phyloP scores from a whole-genome alignment of 768 basidiomycete species.

The Pholiota microspora region DNA sequence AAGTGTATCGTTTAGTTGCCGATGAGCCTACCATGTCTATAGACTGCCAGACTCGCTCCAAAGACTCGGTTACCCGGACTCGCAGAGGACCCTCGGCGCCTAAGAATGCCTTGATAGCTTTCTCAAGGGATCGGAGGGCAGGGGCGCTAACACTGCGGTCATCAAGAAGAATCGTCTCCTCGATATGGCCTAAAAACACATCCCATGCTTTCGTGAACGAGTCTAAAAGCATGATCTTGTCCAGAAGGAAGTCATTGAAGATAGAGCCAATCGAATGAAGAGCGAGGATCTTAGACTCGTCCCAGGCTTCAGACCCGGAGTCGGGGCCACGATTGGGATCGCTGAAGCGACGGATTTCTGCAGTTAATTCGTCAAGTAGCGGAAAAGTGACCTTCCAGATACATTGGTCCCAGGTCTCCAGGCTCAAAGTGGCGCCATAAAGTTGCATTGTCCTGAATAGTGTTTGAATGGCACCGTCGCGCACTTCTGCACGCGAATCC shows the following conservation, averaged over 20 bases:
- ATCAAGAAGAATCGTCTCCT: constrained; percentile 67
- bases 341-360: constrained; percentile 47
- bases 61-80: constrained; percentile 39
- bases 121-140: constrained; percentile 83
- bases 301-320: constrained; percentile 52
- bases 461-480: constrained; percentile 93
- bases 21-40: constrained; percentile 65
- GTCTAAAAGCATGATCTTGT: constrained; percentile 70
- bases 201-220: constrained; percentile 75
- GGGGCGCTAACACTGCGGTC: constrained; percentile 72
- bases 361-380: constrained; percentile 67
- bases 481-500: constrained; percentile 83
- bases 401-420: constrained; percentile 85
- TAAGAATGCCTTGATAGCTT: constrained; percentile 62
- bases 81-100: constrained; percentile 39
- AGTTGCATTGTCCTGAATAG: constrained; percentile 92
- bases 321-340: constrained; percentile 20
- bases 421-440: constrained; percentile 83
- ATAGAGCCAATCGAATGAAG: constrained; percentile 82
- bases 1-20: constrained; percentile 20
- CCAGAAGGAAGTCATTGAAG: constrained; percentile 73
- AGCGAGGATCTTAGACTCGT: constrained; percentile 86
- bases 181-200: constrained; percentile 69
- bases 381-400: constrained; percentile 93
- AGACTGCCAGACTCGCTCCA: constrained; percentile 68